Base-by-base conservation (phyloP, 2,329 filamentous ascomycete species). In the Biscogniauxia sp. region DNA sequence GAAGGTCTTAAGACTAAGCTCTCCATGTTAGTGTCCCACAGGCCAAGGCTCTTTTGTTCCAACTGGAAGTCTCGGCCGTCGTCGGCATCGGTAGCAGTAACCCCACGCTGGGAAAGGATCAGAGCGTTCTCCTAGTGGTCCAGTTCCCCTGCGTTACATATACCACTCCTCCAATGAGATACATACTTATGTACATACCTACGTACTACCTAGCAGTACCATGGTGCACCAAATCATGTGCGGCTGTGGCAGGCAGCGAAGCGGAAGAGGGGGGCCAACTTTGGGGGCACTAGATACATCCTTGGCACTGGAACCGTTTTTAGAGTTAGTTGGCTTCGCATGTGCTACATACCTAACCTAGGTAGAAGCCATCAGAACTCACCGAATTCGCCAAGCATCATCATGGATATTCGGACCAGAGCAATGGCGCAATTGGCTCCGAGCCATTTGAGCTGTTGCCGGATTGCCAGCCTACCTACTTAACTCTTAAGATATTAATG, bases 21-120 rank as follows among this genome's bases (percentile, higher is more conserved):
- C 37, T 45, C 37, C 2, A n/a, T 45, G 37, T 45, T 45, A 9
- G 37, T 45, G 37, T 45, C 37, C 37, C 37, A 45, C 37, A 9
- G 17, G 37, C 37, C 37, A 45, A 45, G 37, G 37, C 6, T 45
- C 37, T 45, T 45, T 45, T 45, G 37, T 45, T 45, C 37, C 37
- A 45, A 51, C 19, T 51, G 50, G 28, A 20, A 26, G 19, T 59
- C 56, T 63, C 58, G 61, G 63, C 63, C 61, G 61, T 61, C 56
- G 61, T 64, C 61, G 61, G 61, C 56, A 55, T 63, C 54, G 51
- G 53, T n/a, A 45, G 37, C 37, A 6, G 37, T 15, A 20, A 37
- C 57, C 53, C 57, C 51, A 61, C 45, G 53, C 41, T 51, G 19
- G 15, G 37, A 45, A 45, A n/a, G 37, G 37, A 45, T 45, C 37